Base-by-base conservation (phyloP, 257 asterid species). In the Nyctanthes arbortristis region DNA sequence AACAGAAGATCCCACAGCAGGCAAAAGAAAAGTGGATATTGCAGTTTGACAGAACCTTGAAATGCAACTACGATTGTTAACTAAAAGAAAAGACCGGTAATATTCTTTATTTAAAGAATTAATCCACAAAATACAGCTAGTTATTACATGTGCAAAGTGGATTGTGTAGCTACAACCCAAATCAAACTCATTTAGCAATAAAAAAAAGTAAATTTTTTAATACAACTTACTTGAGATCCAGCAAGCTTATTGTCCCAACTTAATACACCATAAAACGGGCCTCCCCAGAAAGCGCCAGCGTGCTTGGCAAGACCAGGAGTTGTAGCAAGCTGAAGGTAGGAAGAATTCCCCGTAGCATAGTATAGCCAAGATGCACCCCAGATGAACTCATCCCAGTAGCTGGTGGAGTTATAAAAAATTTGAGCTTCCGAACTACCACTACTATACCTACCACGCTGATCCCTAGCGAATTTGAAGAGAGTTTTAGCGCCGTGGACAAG, bases 291-390 rank as follows among this genome's bases (percentile, higher is more conserved):
- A 36, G 99, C 99, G 74, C 97, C 99, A 1, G 99, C 99, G 66
- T 93, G 96, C 66, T 57, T 89, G 28, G 91, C 96, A 8, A 91
- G 59, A 57, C 88, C 88, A 36, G 94, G 89, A 71, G 83, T 78
- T 0, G 99, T 93, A 66, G 97, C 97, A 27, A 91, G 91, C 79
- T 80, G 86, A 79, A 93, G 97, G 74, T 93, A 93, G 30, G 96
- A 76, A 14, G 70, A 25, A 73, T 93, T 91, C 45, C 99, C 99
- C 12, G 99, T 93, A 8, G 99, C 99, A 68, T 91, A 93, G 75
- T 91, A 93, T 73, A 91, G 75, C 99, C 99, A 93, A 27, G 99
- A 61, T 4, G 96, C 94, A 39, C 99, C 96, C 99, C 99, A 93
- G 10, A 93, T 75, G 60, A 65, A 93, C 75, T 93, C 99, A 64